phyloP scores from a whole-genome alignment of 306 rosid species.

The Cucurbita ficifolia region DNA sequence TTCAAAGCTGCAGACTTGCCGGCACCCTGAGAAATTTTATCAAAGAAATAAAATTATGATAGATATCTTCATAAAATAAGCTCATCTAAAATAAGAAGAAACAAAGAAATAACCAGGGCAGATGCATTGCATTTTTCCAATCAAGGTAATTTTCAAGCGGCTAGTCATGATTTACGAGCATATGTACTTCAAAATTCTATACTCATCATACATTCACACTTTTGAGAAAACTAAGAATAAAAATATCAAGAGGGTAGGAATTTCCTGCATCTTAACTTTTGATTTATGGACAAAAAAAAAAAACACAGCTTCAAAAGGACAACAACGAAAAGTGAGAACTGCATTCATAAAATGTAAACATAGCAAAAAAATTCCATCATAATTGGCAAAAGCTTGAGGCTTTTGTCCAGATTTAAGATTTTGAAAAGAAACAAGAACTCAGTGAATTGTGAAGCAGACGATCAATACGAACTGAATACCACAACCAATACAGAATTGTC shows the following conservation, averaged over 20 bases:
- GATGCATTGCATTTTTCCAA: background rate
- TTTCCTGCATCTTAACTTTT: background rate
- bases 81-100: background rate
- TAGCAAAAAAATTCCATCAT: background rate
- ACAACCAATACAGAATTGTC: background rate
- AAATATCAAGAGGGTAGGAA: background rate
- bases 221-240: background rate
- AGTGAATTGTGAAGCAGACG: background rate
- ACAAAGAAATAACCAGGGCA: background rate
- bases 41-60: background rate
- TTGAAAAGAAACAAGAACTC: background rate
- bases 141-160: background rate
- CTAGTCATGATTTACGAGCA: background rate
- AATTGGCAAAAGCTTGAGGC: background rate
- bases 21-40: conserved; percentile 46
- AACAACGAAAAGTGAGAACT: background rate
- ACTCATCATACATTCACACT: background rate
- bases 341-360: background rate
- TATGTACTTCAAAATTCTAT: background rate
- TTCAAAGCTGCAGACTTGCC: conserved; percentile 91
- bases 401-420: background rate
- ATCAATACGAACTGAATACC: background rate
- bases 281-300: background rate
- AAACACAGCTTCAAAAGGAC: background rate
- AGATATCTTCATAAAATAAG: background rate